Conservation (phyloP, 345 rosid species). For the Salix brachista region DNA sequence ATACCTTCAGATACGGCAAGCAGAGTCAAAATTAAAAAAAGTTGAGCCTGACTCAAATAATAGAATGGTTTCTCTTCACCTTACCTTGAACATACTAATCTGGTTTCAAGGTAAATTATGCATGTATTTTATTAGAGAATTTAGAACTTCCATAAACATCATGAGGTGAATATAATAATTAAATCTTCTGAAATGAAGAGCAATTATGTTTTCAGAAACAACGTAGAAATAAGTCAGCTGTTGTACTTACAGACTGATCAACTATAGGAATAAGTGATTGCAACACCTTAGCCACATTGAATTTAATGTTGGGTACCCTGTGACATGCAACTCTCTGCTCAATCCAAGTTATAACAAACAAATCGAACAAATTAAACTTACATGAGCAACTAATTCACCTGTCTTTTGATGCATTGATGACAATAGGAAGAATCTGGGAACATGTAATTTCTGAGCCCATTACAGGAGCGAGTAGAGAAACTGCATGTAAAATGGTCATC, state of each 20-base stretch:
- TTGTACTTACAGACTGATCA: slow-evolving; percentile 65
- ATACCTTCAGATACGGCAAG: background rate
- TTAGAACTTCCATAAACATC: too few species aligned
- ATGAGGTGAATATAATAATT: background rate
- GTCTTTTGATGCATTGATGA: slow-evolving; percentile 74
- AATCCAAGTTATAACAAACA: background rate
- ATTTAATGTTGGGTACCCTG: slow-evolving; percentile 97
- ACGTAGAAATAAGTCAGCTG: background rate
- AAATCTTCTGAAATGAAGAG: background rate
- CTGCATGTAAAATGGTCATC: slow-evolving; percentile 72
- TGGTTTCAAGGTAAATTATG: background rate
- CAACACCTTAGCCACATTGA: slow-evolving; percentile 91
- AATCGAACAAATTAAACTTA: background rate
- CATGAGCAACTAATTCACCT: slow-evolving; percentile 44
- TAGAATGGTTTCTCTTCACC: too few species aligned
- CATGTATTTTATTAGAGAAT: background rate
- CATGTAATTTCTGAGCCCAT: slow-evolving; percentile 86
- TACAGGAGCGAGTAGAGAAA: slow-evolving; percentile 85
- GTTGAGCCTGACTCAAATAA: too few species aligned
- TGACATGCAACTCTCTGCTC: slow-evolving; percentile 9
- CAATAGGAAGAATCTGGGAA: slow-evolving; percentile 70
- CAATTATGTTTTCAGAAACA: background rate
- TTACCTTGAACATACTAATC: too few species aligned
- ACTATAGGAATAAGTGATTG: slow-evolving; percentile 86
- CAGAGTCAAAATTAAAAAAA: too few species aligned